Conservation (phyloP, 371 early-diverging fungal genomes). For the Capillidium heterosporum region DNA sequence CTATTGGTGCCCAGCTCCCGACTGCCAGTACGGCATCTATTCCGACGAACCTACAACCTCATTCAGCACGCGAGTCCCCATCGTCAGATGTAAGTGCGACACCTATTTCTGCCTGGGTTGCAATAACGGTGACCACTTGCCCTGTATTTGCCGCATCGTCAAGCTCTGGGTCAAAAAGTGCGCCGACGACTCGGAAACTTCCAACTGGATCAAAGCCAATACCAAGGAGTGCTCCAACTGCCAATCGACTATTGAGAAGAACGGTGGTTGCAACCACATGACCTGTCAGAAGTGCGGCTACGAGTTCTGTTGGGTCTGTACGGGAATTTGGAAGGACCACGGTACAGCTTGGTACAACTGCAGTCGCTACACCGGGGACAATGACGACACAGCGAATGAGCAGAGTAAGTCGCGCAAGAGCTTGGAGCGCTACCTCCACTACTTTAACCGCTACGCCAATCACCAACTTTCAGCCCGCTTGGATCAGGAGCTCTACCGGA, state of each 20-base stretch:
- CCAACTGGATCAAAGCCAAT: constrained; percentile 92
- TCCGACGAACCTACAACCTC: constrained; percentile 54
- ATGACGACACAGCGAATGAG: constrained; percentile 57
- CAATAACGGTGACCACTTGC: constrained; percentile 74
- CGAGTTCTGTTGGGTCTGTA: constrained; percentile 79
- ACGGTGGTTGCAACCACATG: constrained; percentile 93
- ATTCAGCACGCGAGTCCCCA: constrained; percentile 59
- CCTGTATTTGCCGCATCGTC: constrained; percentile 71
- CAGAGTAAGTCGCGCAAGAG: constrained; percentile 74
- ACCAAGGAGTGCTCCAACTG: constrained; percentile 95
- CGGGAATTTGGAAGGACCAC: constrained; percentile 87
- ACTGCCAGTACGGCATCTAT: constrained; percentile 86
- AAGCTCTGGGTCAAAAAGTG: constrained; percentile 88
- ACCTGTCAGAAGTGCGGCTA: constrained; percentile 71
- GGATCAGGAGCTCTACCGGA: constrained; percentile 63
- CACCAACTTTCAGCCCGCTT: constrained; percentile 88
- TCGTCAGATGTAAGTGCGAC: constrained; percentile 70
- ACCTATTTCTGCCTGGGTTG: constrained; percentile 87
- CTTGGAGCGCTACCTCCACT: constrained; percentile 88
- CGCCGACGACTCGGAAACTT: constrained; percentile 91
- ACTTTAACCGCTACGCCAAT: constrained; percentile 92
- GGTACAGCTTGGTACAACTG: constrained; percentile 89
- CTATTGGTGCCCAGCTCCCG: constrained; percentile 91
- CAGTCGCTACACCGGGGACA: constrained; percentile 79
- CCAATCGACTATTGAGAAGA: constrained; percentile 88